Percentiles rank a stretch among this genome's conserved stretches.
Conservation (phyloP, 192 early-diverging fungal species). For the Tieghemiomyces parasiticus region DNA sequence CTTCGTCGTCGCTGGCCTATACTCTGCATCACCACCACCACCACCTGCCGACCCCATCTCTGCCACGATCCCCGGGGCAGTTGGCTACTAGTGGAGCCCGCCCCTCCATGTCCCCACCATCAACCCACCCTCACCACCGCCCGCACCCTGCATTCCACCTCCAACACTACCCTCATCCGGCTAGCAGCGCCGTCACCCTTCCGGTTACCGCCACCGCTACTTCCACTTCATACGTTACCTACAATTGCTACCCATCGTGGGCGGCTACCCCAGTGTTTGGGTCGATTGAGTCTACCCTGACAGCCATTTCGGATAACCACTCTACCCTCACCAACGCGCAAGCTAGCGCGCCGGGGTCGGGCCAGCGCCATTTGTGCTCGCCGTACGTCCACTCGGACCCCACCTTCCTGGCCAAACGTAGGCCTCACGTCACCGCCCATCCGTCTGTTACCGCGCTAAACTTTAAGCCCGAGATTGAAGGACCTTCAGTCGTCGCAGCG, state of each 20-base stretch:
- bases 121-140: not conserved
- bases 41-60: too few relatives aligned
- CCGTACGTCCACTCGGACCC: too few relatives aligned
- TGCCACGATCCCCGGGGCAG: not conserved
- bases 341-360: too few relatives aligned
- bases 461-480: too few relatives aligned
- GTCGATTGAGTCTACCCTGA: conserved; percentile 9
- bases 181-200: not conserved
- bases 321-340: too few relatives aligned
- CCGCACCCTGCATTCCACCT: not conserved
- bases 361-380: too few relatives aligned
- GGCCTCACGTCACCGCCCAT: too few relatives aligned
- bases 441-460: too few relatives aligned
- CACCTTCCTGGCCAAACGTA: too few relatives aligned
- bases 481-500: too few relatives aligned
- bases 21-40: not conserved
- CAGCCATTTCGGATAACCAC: not conserved
- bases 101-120: not conserved
- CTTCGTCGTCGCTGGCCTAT: not conserved
- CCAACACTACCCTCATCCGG: too few relatives aligned
- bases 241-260: not conserved
- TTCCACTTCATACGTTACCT: not conserved
- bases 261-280: conserved; percentile 6
- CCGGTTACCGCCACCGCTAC: not conserved
- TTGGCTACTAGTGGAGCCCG: not conserved